Conservation (phyloP, 257 asterid genomes). For the Mentha longifolia region DNA sequence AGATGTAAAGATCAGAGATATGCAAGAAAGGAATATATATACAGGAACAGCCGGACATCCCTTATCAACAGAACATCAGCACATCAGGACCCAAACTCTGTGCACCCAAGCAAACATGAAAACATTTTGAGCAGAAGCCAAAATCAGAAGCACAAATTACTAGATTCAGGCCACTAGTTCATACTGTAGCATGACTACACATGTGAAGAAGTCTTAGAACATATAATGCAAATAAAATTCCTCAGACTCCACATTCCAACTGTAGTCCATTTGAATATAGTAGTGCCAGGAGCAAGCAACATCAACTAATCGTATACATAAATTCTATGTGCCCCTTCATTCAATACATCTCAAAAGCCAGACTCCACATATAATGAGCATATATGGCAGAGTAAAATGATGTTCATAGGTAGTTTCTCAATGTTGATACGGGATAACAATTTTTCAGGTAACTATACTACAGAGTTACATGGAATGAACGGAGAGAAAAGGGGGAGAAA, state of each 20-base stretch:
- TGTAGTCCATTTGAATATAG: background rate
- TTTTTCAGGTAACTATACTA: background rate
- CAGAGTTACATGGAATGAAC: too few species aligned
- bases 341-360: background rate
- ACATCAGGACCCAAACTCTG: slow-evolving; percentile 23
- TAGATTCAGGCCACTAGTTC: background rate
- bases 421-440: background rate
- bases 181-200: background rate
- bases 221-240: background rate
- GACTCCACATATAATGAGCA: slow-evolving; percentile 20
- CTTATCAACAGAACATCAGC: slow-evolving; percentile 1
- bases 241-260: background rate
- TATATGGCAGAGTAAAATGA: background rate
- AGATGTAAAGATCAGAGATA: slow-evolving; percentile 33
- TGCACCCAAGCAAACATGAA: slow-evolving; percentile 7
- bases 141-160: slow-evolving; percentile 15
- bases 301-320: background rate
- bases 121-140: background rate
- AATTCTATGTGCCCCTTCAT: background rate
- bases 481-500: too few species aligned
- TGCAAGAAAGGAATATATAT: slow-evolving; percentile 5
- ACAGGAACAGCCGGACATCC: background rate
- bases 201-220: slow-evolving; percentile 13
- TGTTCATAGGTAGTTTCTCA: background rate
- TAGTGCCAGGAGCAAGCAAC: slow-evolving; percentile 5